Base-by-base conservation (phyloP, 1,284 basidiomycete genomes). In the Ustilago vetiveriae region DNA sequence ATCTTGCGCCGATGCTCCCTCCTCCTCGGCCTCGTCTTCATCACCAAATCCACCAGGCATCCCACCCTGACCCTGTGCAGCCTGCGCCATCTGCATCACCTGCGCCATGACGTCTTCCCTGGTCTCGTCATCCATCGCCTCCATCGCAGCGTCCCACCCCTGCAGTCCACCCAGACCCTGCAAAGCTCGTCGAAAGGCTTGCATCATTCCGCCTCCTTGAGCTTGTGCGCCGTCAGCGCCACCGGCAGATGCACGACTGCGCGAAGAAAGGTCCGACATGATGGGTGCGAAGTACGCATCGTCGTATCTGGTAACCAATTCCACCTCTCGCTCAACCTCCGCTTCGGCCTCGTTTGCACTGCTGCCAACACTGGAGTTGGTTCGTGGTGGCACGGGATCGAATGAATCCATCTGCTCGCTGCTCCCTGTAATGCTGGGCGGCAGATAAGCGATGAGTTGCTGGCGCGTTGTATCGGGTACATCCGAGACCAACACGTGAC, bases 401-500 rank as follows among this genome's bases (percentile, higher is more conserved):
- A 63, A 78, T 6, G 75, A 58, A 11, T 80, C 75, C 40, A 80
- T 60, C 39, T 63, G 58, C 26, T 74, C 70, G 16, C 65, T 65
- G 29, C 58, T 62, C 1, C 41, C 39, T 6, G 75, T 75, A 23
- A 82, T 68, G 4, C 41, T 42, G 1, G 71, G 75, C 23, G 80
- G 80, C 7, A 82, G 36, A 35, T 74, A 73, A 0, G 69, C 75
- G 14, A 78, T 58, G 13, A 82, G 49, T 39, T 72, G 70, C 55
- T 79, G 79, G 8, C 78, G 46, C n/a, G 71, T 37, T 0, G 65
- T 41, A 36, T 80, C 80, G 11, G 80, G 79, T 30, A 82, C 44
- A 29, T 82, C 80, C 1, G 78, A 76, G 3, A 79, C 80, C 16
- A 80, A 45, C n/a, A 81, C 58, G 37, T 82, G 80, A 2, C 80